Conservation (phyloP, 306 rosid genomes). For the Cucumis hystrix region DNA sequence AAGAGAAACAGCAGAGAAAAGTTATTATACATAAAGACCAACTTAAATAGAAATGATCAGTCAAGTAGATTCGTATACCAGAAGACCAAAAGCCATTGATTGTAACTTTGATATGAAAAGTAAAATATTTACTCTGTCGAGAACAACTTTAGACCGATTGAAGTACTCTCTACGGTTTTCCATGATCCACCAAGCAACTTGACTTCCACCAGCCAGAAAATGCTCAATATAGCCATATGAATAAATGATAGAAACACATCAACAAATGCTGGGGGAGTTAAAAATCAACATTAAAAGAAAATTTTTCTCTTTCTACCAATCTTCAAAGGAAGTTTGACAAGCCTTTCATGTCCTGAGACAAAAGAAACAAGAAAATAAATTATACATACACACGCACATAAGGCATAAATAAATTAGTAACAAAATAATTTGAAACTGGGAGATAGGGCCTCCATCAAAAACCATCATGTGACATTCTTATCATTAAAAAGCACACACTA, state of each 20-base stretch:
- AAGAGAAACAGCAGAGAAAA: too few species aligned
- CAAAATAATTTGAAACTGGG: not conserved
- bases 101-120: too few species aligned
- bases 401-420: not conserved
- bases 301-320: not conserved
- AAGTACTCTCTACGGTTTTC: too few species aligned
- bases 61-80: too few species aligned
- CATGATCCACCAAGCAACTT: too few species aligned
- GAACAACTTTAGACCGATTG: too few species aligned
- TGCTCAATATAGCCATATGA: too few species aligned
- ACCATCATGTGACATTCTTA: not conserved
- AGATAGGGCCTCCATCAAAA: not conserved
- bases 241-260: not conserved
- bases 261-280: not conserved
- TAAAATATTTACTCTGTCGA: too few species aligned
- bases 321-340: not conserved
- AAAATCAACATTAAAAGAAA: not conserved
- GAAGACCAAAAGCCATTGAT: too few species aligned
- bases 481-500: not conserved
- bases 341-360: not conserved
- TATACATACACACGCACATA: not conserved
- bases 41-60: too few species aligned
- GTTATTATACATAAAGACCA: too few species aligned
- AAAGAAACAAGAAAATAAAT: not conserved
- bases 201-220: too few species aligned